Evolutionary conservation across 495 filamentous ascomycete species (phyloP).

Genomic region (Aspergillus ellipticus): DNA sequence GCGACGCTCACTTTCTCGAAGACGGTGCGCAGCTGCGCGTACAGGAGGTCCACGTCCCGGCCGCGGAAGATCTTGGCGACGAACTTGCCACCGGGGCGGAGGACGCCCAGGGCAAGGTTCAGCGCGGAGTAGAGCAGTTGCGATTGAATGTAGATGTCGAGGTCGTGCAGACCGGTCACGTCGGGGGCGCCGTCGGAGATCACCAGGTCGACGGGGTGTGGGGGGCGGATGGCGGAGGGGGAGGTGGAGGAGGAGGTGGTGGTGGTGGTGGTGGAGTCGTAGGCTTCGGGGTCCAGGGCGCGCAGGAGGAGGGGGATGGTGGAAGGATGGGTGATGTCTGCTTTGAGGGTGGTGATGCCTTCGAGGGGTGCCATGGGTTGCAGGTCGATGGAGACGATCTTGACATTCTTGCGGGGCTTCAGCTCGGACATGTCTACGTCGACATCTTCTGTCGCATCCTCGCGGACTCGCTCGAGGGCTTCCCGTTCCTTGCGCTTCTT

Average conservation of each 20-base stretch:
- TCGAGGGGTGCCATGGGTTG: conserved; percentile 93
- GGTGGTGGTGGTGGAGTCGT: conserved; percentile 47
- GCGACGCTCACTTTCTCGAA: conserved; percentile 86
- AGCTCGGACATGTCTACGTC: conserved; percentile 32
- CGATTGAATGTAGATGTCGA: conserved; percentile 96
- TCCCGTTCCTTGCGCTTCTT: conserved; percentile 58
- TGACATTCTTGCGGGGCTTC: conserved; percentile 69
- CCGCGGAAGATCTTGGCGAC: conserved; percentile 97
- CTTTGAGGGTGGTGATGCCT: conserved; percentile 85
- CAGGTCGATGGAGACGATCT: conserved; percentile 91
- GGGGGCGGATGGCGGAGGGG: conserved; percentile 42
- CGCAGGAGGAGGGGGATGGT: conserved; percentile 84
- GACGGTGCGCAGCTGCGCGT: conserved; percentile 84
- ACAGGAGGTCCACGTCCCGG: conserved; percentile 87
- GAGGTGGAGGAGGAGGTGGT: conserved; percentile 19
- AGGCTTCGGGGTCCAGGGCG: conserved; percentile 75
- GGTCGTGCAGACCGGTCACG: conserved; percentile 92
- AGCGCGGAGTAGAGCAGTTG: conserved; percentile 92
- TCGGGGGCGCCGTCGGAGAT: conserved; percentile 94
- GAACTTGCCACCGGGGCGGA: conserved; percentile 90
- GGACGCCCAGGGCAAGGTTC: conserved; percentile 85
- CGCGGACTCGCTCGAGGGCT: conserved; percentile 38
- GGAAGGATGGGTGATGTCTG: conserved; percentile 95
- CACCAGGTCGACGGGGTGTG: conserved; percentile 82
- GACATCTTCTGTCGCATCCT: conserved; percentile 24